These are phyloP conservation scores for Talaromyces piceae DNA, from an alignment of 2,329 filamentous ascomycete species.

Conservation along the genomic window DNA sequence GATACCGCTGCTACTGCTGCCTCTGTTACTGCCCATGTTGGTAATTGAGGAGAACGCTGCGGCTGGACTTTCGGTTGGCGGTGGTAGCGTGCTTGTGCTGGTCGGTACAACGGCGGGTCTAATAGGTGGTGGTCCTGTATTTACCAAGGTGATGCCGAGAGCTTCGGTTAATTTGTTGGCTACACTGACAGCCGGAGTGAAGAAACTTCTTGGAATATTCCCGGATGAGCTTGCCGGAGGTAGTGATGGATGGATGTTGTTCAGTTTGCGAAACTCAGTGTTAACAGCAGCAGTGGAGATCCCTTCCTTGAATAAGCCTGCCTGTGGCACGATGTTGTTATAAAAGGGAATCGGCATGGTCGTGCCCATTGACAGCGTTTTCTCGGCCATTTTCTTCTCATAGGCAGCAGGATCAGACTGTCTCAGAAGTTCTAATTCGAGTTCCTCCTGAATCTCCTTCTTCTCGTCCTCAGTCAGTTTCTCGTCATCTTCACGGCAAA, in stretches of 20 bases:
- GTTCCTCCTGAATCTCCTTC: constrained; percentile 44
- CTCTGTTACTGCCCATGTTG: background rate
- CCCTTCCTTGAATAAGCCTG: no score
- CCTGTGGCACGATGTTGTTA: background rate
- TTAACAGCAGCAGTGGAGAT: no score
- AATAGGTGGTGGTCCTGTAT: background rate
- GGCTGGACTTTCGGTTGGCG: background rate
- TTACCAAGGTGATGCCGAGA: background rate
- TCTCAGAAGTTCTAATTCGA: constrained; percentile 34
- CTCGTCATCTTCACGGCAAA: constrained; percentile 61
- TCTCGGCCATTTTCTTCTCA: constrained; percentile 14
- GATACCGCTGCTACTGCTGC: no score
- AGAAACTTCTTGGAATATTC: background rate
- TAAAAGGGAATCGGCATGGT: background rate
- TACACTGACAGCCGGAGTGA: background rate
- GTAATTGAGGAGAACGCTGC: background rate
- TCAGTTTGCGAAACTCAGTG: background rate
- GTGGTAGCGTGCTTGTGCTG: background rate
- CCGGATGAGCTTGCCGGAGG: background rate
- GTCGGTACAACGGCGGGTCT: background rate
- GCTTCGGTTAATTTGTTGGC: background rate
- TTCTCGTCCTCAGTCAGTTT: constrained; percentile 56
- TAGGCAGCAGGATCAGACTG: constrained; percentile 31
- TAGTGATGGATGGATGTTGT: background rate
- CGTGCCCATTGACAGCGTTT: background rate